Conservation (phyloP, 2,329 filamentous ascomycete species). For the Ramichloridium luteum region DNA sequence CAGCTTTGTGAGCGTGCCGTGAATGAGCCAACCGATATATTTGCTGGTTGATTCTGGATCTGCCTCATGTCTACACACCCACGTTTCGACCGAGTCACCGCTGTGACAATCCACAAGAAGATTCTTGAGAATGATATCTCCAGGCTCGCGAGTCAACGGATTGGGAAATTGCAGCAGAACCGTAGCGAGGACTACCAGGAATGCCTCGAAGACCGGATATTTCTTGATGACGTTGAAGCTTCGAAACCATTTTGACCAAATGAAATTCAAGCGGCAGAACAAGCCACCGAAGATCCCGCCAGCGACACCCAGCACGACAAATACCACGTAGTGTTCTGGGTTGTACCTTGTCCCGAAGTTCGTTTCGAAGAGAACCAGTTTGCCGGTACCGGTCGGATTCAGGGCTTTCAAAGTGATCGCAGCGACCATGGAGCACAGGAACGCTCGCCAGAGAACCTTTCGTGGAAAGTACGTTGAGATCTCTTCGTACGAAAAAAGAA, state of each 20-base stretch:
- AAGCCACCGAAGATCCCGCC: slow-evolving; percentile 48
- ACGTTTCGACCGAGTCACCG: slow-evolving; percentile 25
- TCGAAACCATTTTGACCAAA: slow-evolving; percentile 45
- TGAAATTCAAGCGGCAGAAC: slow-evolving; percentile 47
- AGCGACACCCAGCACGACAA: slow-evolving; percentile 43
- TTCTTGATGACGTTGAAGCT: slow-evolving; percentile 41
- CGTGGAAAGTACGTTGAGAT: slow-evolving; percentile 49
- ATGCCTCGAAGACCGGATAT: slow-evolving; percentile 45
- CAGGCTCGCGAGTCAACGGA: slow-evolving; percentile 41
- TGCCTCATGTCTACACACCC: slow-evolving; percentile 41
- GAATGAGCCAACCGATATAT: slow-evolving; percentile 41
- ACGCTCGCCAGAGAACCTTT: slow-evolving; percentile 47
- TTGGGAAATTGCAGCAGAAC: slow-evolving; percentile 46
- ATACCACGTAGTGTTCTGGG: slow-evolving; percentile 44
- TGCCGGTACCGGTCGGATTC: slow-evolving; percentile 49
- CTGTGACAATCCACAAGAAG: slow-evolving; percentile 43
- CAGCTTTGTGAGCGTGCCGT: slow-evolving; percentile 44
- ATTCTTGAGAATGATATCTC: slow-evolving; percentile 45
- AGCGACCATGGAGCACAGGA: slow-evolving; percentile 45
- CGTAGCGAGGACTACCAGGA: slow-evolving; percentile 42
- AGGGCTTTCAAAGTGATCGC: slow-evolving; percentile 44
- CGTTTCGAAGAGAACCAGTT: slow-evolving; percentile 49
- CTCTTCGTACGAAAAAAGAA: slow-evolving; percentile 49
- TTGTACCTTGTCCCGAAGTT: slow-evolving; percentile 46
- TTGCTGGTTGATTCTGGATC: slow-evolving; percentile 20